Base-by-base conservation (phyloP, 2,329 filamentous ascomycete genomes). In the Xylaria hypoxylon region DNA sequence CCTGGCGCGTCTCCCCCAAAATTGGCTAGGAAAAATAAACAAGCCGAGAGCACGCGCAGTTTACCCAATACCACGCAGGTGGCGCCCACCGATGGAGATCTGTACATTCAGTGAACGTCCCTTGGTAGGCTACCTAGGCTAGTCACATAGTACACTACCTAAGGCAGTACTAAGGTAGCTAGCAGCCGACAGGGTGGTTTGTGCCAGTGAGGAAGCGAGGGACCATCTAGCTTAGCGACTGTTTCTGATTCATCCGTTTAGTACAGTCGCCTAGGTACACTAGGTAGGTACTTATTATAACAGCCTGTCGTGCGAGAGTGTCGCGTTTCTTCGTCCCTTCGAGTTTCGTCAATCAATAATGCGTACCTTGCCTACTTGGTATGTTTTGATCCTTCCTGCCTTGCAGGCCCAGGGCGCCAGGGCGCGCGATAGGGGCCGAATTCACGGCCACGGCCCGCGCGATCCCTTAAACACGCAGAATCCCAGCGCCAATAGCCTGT, bases 1-100 rank as follows among this genome's bases (percentile, higher is more conserved):
- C 60, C 69, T 68, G 63, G 71, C 72, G 73, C 72, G 73, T 71
- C 65, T 70, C 64, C 51, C 35, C 28, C 35, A 24, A 44, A 66
- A 60, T 22, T 17, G 57, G 65, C 40, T 33, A 58, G 62, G 56
- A 47, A 69, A 69, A 69, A 71, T 68, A 71, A 71, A 70, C 70
- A 71, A 69, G 50, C 47, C 67, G 65, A 65, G 28, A 47, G 45
- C 64, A 67, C 67, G 69, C 67, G 67, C 61, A 65, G 35, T 40
- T 55, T n/a, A 56, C 50, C 45, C 59, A 58, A 59, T 47, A 55
- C 62, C 44, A 45, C 48, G 31, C 38, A 53, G 50, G 13, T n/a
- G 64, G 59, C 52, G 59, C 52, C 58, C 63, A 62, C 52, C 59
- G 52, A 55, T 55, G 5, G 52, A 19, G 52, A 13, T 38, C 35